Evolutionary conservation across 2,329 filamentous ascomycete genomes (phyloP), one percentile per base, ranked within the genome.

Genomic region (Hymenoscyphus occultus): DNA sequence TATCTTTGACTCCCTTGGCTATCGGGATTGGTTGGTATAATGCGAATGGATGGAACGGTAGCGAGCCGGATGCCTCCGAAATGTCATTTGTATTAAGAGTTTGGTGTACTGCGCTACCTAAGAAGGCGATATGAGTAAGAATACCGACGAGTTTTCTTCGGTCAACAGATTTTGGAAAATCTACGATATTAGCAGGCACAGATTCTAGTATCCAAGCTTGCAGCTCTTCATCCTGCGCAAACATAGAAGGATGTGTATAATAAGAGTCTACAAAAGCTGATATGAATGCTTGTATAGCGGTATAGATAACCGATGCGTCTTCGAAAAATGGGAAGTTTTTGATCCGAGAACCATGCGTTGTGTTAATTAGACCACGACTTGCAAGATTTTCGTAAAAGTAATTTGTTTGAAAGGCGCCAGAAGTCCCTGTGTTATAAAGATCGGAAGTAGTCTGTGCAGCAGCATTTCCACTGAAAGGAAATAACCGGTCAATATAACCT

Each of bases 191-290:
- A 0, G 80, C 80, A 5, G 59, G 39, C 0, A 69, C 65, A 28
- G 77, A 78, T 73, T 83, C 80, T 1, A 60, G 56, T 32, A 80
- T 74, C 80, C 80, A 83, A n/a, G 73, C 73, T 63, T 79, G 77
- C 0, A 83, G 70, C 65, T 83, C 81, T 0, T 58, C 22, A 68
- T 83, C 81, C 3, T 64, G 61, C 1, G 64, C 60, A 9, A 83
- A 67, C 5, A 71, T 72, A 1, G 61, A 60, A 57, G 78, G 73
- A 39, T 68, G 69, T 1, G 65, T 3, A 71, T 83, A 83, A 72
- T 81, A 82, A 0, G 80, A 77, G 48, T 78, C 70, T n/a, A 82
- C 74, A 64, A 81, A 80, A 2, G 74, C 63, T 12, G 69, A 70
- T 67, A 81, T 76, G 70, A 82, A 82, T 0, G 64, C 61, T 3